These are phyloP conservation scores for Neurospora sp. DNA, from an alignment of 2,329 filamentous ascomycete species.

Conservation along the genomic window DNA sequence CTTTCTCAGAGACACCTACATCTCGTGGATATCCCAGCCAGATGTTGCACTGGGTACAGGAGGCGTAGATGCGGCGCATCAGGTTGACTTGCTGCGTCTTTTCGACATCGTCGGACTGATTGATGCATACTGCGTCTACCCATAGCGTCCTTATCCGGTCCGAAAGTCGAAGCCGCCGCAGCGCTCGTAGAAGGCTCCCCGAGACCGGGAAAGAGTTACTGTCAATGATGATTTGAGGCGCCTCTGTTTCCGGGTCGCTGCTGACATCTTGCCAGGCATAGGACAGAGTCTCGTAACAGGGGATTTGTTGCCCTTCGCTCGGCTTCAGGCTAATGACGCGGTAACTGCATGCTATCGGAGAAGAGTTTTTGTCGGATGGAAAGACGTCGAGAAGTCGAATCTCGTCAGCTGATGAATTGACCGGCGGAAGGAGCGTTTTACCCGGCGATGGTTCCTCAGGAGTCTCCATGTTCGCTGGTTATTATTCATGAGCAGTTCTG, in stretches of 20 bases:
- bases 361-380: neutral
- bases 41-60: neutral
- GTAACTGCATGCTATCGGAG: neutral
- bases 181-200: neutral
- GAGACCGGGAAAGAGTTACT: neutral
- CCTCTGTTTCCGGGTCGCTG: neutral
- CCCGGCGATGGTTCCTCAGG: neutral
- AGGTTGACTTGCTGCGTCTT: conserved; percentile 4
- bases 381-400: neutral
- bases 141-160: neutral
- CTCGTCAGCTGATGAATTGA: neutral
- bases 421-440: neutral
- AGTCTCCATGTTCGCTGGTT: neutral
- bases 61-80: conserved; percentile 4
- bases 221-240: neutral
- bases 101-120: conserved; percentile 4
- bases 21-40: neutral
- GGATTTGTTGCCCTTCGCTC: neutral
- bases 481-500: neutral
- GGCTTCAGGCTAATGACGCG: neutral
- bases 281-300: neutral
- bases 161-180: neutral
- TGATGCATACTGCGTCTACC: conserved; percentile 8
- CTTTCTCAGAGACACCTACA: neutral
- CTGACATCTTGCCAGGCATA: neutral